These are phyloP conservation scores for Cryptosporidium meleagridis DNA, from an alignment of 169 alveolate species.

Conservation along the genomic window DNA sequence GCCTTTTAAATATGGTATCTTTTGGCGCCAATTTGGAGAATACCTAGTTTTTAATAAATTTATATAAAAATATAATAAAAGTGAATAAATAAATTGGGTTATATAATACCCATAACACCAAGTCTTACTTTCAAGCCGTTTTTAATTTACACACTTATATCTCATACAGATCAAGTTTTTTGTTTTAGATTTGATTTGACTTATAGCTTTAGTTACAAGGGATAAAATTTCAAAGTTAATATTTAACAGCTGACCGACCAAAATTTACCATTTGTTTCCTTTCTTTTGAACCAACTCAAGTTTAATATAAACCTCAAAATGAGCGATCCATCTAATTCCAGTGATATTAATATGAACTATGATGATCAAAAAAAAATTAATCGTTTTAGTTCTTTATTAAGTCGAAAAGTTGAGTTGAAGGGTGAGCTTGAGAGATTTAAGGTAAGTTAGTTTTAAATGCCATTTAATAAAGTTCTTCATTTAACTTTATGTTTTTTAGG, in stretches of 20 bases:
- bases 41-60: not conserved
- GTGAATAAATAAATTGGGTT: not conserved
- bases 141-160: not conserved
- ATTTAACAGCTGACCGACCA: not conserved
- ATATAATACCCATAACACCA: too few species aligned
- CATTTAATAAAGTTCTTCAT: not conserved
- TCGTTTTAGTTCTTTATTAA: constrained; percentile 38
- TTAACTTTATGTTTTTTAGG: not conserved
- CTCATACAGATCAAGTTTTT: not conserved
- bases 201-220: not conserved
- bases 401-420: constrained; percentile 2
- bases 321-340: not conserved
- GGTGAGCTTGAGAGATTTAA: constrained; percentile 36
- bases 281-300: not conserved
- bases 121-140: not conserved
- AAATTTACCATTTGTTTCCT: not conserved
- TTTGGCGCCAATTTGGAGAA: constrained; percentile 9
- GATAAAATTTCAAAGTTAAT: not conserved
- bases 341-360: constrained; percentile 46
- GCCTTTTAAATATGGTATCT: not conserved
- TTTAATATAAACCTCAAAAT: not conserved
- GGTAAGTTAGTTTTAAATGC: not conserved
- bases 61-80: not conserved
- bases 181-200: not conserved
- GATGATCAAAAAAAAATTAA: constrained; percentile 68